Base-by-base conservation (phyloP, 2,329 filamentous ascomycete genomes). In the Claviceps sp. region DNA sequence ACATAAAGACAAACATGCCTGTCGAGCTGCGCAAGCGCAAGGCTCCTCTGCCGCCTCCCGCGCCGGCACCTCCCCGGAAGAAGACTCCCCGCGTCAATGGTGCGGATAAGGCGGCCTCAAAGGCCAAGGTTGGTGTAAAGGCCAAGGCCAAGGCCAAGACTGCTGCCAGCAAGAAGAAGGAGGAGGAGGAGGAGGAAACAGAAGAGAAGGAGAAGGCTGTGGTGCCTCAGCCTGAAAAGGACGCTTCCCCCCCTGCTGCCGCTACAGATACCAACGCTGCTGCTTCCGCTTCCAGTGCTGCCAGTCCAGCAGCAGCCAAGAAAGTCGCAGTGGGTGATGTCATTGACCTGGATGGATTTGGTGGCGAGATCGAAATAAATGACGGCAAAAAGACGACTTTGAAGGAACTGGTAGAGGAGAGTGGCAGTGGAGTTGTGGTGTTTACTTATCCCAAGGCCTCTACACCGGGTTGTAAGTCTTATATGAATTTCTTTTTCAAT, bases 401-500 rank as follows among this genome's bases (percentile, higher is more conserved):
- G 54, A 85, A 88, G 71, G 75, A 82, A 60, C 81, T 98, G 24
- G 78, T 96, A 48, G 84, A 89, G 49, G 79, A 85, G 63, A 95
- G 89, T 77, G 83, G 87, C 70, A 76, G 79, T 38, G 93, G 91
- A 26, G 85, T 97, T 44, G 88, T 95, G 37, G 72, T 97, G 34
- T 96, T 98, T 68, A 96, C 90, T 36, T 97, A 97, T 65, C 93
- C 93, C 54, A 94, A 87, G 71, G 93, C 93, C 13, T 93, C 86
- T 30, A 98, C 93, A 22, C 88, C 89, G 40, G 91, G 91, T 56
- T 97, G 91, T 95, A 81, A 79, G 88, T 66, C 46, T 34, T 22
- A 16, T n/a, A 20, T 38, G 26, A 11, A 11, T 11, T 3, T 16
- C 20, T 9, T 3, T n/a, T 20, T 18, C 6, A 3, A 34, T 41